These are phyloP conservation scores for Panicum hallii DNA, from an alignment of 202 grass and related monocot genomes.

Conservation along the genomic window DNA sequence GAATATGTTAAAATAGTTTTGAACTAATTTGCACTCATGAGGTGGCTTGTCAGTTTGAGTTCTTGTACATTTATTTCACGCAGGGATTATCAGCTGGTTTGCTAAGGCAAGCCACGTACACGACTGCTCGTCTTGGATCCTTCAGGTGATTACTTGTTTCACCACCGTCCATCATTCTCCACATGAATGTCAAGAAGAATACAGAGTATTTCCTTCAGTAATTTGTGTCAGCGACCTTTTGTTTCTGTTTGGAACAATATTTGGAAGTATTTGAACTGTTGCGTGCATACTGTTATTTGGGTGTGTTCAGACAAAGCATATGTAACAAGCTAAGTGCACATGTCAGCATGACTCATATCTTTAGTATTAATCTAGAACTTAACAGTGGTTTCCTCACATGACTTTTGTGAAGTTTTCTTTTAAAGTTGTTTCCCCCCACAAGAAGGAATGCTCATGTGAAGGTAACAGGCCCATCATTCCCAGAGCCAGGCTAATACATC, in stretches of 20 bases:
- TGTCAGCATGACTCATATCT: neutral
- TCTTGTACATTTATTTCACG: conserved; percentile 23
- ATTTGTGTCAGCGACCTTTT: neutral
- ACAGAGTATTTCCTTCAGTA: neutral
- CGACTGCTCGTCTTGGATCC: conserved; percentile 88
- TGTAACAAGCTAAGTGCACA: conserved; percentile 17
- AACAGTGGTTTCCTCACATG: neutral
- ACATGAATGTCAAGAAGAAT: conserved; percentile 28
- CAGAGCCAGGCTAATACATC: conserved; percentile 3
- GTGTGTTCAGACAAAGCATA: neutral
- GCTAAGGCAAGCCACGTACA: conserved; percentile 93
- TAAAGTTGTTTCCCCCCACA: neutral
- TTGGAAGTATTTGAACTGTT: neutral
- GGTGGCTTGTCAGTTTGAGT: neutral
- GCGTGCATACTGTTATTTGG: neutral
- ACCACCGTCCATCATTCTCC: neutral
- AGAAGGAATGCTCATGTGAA: conserved; percentile 9
- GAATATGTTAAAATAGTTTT: neutral
- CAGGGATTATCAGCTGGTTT: conserved; percentile 95
- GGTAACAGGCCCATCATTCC: conserved; percentile 3
- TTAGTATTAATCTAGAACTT: conserved; percentile 10
- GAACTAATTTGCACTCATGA: neutral
- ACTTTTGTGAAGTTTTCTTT: conserved; percentile 14
- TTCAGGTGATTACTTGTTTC: conserved; percentile 68
- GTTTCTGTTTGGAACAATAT: neutral